A percentile compares a stretch with the other conserved stretches of the same genome.
These are phyloP conservation scores for Ichthyophonus hoferi DNA, from an alignment of 208 protist genomes.

Conservation along the genomic window DNA sequence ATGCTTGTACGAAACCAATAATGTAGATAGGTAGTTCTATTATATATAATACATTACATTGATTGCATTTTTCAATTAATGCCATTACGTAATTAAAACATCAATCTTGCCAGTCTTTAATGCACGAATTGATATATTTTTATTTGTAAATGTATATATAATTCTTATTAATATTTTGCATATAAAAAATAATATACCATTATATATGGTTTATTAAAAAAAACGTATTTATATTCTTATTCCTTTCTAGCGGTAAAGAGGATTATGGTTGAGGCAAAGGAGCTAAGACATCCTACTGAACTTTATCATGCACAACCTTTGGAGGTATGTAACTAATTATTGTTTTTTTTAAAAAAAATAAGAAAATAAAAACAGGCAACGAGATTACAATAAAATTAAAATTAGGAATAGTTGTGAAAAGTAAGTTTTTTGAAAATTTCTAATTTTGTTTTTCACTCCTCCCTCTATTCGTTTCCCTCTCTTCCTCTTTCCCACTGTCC, in stretches of 20 bases:
- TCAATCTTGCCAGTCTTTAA: no score
- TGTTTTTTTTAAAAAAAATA: background rate
- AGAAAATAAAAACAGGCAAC: background rate
- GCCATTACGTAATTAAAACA: no score
- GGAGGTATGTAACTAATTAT: constrained; percentile 49
- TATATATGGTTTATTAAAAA: no score
- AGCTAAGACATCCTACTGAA: constrained; percentile 48
- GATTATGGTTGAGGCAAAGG: constrained; percentile 59
- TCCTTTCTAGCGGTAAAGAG: constrained; percentile 56
- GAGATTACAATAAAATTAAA: background rate
- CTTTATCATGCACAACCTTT: constrained; percentile 61
- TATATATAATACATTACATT: no score
- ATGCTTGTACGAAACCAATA: no score
- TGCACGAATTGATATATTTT: no score
- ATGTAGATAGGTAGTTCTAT: no score
- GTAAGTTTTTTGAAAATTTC: background rate
- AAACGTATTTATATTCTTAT: no score
- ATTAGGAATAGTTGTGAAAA: background rate
- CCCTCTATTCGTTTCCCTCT: background rate
- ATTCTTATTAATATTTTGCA: no score
- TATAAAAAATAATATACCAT: no score
- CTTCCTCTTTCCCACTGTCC: background rate
- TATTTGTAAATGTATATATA: no score
- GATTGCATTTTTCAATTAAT: no score
- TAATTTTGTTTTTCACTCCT: background rate